Percentiles rank a stretch among this genome's conserved stretches.
Evolutionary conservation across 148 eudicot species (phyloP).

Genomic region (Vaccinium vitisidaea): DNA sequence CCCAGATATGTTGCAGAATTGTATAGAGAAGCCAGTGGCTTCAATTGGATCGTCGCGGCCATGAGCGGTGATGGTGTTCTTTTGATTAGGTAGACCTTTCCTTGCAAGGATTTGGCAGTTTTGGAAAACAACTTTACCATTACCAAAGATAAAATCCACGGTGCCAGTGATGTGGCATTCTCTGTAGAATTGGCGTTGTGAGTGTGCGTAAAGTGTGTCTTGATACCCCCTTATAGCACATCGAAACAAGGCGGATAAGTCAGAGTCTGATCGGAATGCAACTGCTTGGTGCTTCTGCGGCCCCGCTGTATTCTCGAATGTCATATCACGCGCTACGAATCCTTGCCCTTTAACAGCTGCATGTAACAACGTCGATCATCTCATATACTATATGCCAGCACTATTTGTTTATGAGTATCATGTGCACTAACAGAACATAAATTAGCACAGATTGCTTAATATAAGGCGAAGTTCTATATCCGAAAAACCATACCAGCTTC

Average conservation of each 20-base stretch:
- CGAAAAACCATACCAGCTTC: no score
- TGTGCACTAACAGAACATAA: not conserved
- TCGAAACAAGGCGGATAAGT: slow-evolving; percentile 65
- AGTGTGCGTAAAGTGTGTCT: slow-evolving; percentile 85
- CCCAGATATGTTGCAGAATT: slow-evolving; percentile 59
- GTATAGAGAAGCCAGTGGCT: slow-evolving; percentile 70
- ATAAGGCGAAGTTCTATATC: no score
- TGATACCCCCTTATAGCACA: slow-evolving; percentile 62
- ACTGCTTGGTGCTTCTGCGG: slow-evolving; percentile 87
- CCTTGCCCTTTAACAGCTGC: slow-evolving; percentile 69
- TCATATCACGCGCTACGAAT: slow-evolving; percentile 75
- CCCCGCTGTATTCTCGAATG: slow-evolving; percentile 87
- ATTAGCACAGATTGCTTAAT: no score
- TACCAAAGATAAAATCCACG: slow-evolving; percentile 82
- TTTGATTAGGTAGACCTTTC: slow-evolving; percentile 68
- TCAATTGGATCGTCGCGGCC: slow-evolving; percentile 66
- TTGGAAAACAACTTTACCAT: slow-evolving; percentile 67
- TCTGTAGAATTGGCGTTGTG: slow-evolving; percentile 71
- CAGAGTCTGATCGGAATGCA: slow-evolving; percentile 78
- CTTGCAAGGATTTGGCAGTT: slow-evolving; percentile 63
- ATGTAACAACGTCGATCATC: not conserved
- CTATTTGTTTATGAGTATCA: not conserved
- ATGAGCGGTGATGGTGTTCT: slow-evolving; percentile 87
- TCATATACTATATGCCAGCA: not conserved
- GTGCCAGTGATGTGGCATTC: slow-evolving; percentile 86